Conservation (phyloP, 257 asterid species). For the Salvia miltiorrhiza region DNA sequence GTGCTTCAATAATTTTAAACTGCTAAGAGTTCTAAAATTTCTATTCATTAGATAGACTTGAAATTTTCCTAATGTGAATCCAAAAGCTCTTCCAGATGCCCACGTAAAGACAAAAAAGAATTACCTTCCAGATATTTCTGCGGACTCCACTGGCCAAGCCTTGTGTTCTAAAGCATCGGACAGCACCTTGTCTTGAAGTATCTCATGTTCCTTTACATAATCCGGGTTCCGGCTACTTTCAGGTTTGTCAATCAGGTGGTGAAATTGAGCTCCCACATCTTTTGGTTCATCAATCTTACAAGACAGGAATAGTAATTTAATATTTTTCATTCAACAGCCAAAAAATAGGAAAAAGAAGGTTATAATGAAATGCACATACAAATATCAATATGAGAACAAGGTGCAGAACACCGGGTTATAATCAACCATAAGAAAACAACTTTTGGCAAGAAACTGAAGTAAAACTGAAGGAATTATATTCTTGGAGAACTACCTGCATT, state of each 20-base stretch:
- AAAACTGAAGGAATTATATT: neutral
- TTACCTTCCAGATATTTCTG: slow-evolving; percentile 43
- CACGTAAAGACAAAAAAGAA: neutral
- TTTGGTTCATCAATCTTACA: slow-evolving; percentile 32
- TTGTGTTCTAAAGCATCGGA: slow-evolving; percentile 23
- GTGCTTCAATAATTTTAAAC: no score
- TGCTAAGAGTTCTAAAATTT: neutral
- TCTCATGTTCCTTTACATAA: slow-evolving; percentile 34
- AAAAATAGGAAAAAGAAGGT: neutral
- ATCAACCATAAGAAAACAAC: neutral
- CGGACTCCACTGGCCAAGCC: slow-evolving; percentile 35
- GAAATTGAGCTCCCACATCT: slow-evolving; percentile 23
- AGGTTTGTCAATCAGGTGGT: slow-evolving; percentile 17
- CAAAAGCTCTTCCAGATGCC: neutral
- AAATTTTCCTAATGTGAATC: neutral
- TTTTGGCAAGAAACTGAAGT: neutral
- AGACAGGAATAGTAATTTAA: slow-evolving; percentile 14
- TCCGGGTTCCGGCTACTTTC: slow-evolving; percentile 20
- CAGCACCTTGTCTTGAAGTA: slow-evolving; percentile 20
- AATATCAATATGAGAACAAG: neutral
- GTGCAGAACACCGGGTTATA: neutral
- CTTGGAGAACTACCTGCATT: neutral
- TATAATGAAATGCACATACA: neutral
- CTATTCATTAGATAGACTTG: neutral
- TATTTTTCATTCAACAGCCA: neutral